Conservation (phyloP, 208 protist species). For the Acanthamoeba royreba region DNA sequence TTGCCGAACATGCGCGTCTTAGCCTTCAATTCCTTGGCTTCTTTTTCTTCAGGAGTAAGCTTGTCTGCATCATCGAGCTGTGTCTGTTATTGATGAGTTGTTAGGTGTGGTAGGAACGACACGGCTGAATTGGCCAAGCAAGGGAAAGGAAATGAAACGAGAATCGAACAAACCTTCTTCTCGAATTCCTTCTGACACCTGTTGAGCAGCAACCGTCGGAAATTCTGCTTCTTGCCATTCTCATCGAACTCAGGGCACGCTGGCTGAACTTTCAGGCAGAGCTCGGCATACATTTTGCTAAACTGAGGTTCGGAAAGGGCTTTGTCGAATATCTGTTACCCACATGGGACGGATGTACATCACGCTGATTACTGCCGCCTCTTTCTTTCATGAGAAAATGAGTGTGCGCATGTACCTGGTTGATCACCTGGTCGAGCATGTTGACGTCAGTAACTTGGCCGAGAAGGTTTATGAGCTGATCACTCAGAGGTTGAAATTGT, state of each 20-base stretch:
- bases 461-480: neutral
- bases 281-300: constrained; percentile 46
- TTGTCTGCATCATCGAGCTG: neutral
- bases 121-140: neutral
- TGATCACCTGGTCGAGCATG: constrained; percentile 27
- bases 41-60: neutral
- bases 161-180: neutral
- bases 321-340: constrained; percentile 39
- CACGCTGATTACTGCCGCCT: too few relatives aligned
- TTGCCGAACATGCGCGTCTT: constrained; percentile 56
- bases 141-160: neutral
- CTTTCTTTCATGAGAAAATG: too few relatives aligned
- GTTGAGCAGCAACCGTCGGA: constrained; percentile 62
- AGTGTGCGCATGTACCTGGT: neutral
- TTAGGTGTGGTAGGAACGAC: neutral
- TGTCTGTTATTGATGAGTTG: neutral
- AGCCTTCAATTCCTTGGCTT: neutral
- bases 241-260: neutral
- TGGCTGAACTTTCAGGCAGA: neutral
- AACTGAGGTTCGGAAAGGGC: constrained; percentile 46
- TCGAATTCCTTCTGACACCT: constrained; percentile 70
- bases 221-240: neutral
- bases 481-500: constrained; percentile 19
- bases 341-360: neutral
- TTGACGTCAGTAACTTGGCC: neutral